Evolutionary conservation across 73 alveolate genomes (phyloP), one percentile per base, ranked within the genome.

Genomic region (Paramecium primaurelia): DNA sequence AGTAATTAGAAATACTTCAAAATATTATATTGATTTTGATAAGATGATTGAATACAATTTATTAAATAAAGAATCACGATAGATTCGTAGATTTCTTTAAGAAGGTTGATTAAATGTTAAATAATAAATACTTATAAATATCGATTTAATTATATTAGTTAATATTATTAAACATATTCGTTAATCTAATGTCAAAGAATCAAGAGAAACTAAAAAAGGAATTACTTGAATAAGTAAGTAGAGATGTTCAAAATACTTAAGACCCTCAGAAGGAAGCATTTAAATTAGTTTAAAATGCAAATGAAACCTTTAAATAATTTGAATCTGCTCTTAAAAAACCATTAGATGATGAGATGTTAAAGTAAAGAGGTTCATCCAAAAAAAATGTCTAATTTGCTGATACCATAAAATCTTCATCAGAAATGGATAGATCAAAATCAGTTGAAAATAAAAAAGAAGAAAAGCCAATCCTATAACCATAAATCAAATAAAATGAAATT

Each of bases 291-390:
- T 75, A 30, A 28, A 36, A 75, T 36, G 59, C 88, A 0, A 36
- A 36, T 75, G 88, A 75, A 75, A 75, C 88, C 34, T 75, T 36
- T 42, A 75, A 75, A 75, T 36, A 36, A 36, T 75, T 75, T 75
- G 88, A 75, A 36, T 75, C 88, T 36, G 88, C 88, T 14, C 47
- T 75, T 1, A 75, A 75, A 37, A 75, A 75, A 38, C 88, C 88
- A 10, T 38, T 75, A 38, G 88, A 75, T 75, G 88, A 75, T 42
- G 88, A 75, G 40, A 30, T 64, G 47, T 10, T 64, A 64, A 64
- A 75, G 18, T 38, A 75, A 42, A 75, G 47, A 38, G 60, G 38
- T 64, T 64, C 20, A 64, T 26, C 20, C 8, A 75, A 75, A n/a
- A 75, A 75, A 32, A 38, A 75, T 38, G 88, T 75, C 18, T 38